Percentiles rank a stretch among this genome's conserved stretches.
Conservation (phyloP, 148 eudicot species). For the Drosera capensis region DNA sequence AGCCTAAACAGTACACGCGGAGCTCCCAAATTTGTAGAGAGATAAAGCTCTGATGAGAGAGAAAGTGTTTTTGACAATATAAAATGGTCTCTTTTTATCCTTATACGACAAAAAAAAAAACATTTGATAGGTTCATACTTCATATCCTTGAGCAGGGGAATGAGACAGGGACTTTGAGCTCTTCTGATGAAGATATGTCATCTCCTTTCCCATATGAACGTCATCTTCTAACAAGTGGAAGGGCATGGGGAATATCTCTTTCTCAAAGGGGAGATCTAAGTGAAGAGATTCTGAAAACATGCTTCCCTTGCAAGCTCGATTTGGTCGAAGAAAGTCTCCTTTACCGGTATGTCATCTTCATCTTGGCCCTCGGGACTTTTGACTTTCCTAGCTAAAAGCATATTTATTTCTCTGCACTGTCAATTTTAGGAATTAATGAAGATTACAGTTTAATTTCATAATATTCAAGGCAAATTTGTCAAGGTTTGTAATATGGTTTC, state of each 20-base stretch:
- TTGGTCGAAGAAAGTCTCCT: slow-evolving; percentile 37
- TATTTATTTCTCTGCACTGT: neutral
- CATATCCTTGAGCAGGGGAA: too few species aligned
- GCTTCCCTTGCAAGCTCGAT: slow-evolving; percentile 32
- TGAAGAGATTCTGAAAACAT: slow-evolving; percentile 41
- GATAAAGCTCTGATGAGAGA: too few species aligned
- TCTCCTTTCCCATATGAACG: slow-evolving; percentile 10
- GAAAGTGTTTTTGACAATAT: too few species aligned
- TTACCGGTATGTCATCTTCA: slow-evolving; percentile 42
- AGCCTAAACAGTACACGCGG: too few species aligned
- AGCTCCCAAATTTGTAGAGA: too few species aligned
- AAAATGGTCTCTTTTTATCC: too few species aligned
- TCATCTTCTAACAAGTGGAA: slow-evolving; percentile 49
- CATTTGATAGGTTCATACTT: too few species aligned
- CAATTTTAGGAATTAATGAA: neutral
- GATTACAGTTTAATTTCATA: neutral
- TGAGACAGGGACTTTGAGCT: slow-evolving; percentile 25
- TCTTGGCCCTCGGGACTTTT: neutral
- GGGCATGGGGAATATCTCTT: slow-evolving; percentile 80
- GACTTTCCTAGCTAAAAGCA: neutral
- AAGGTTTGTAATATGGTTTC: too few species aligned
- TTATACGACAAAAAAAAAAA: too few species aligned
- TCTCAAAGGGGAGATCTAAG: slow-evolving; percentile 42
- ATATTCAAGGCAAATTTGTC: too few species aligned
- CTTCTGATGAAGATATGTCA: slow-evolving; percentile 15